These are phyloP conservation scores for Physcomitrellopsis africana DNA, from an alignment of 225 moss, liverwort and hornwort species.

Conservation along the genomic window DNA sequence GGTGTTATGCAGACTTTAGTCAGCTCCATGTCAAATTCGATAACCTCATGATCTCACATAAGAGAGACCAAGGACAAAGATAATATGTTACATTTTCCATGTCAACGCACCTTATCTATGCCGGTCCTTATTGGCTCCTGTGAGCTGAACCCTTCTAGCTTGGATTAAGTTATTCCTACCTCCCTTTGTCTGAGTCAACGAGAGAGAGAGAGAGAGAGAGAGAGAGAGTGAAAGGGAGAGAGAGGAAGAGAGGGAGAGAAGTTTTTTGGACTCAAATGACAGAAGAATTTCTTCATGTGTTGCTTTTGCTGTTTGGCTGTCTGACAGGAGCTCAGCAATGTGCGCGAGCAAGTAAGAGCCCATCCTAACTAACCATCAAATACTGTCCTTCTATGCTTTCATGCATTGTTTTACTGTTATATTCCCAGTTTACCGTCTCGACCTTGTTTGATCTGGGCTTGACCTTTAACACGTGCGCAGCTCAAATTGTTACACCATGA, in stretches of 20 bases:
- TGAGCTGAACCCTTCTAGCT: neutral
- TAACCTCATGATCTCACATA: too few relatives aligned
- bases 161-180: neutral
- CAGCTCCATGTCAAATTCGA: too few relatives aligned
- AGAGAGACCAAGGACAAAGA: too few relatives aligned
- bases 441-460: constrained; percentile 10
- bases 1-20: too few relatives aligned
- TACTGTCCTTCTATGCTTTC: neutral
- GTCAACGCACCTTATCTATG: neutral
- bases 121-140: neutral
- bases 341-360: constrained; percentile 55
- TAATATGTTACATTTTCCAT: neutral
- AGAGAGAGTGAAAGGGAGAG: neutral
- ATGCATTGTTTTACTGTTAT: neutral
- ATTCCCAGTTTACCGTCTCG: neutral
- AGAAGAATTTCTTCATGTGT: constrained; percentile 25
- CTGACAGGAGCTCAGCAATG: constrained; percentile 52
- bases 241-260: neutral
- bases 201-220: neutral
- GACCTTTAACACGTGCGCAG: constrained; percentile 33
- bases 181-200: neutral
- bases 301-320: constrained; percentile 19
- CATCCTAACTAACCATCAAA: neutral
- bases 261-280: neutral
- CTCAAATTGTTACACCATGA: constrained; percentile 60